Evolutionary conservation across 495 filamentous ascomycete species (phyloP), one percentile per base, ranked within the genome.

Genomic region (Aspergillus indologenus): DNA sequence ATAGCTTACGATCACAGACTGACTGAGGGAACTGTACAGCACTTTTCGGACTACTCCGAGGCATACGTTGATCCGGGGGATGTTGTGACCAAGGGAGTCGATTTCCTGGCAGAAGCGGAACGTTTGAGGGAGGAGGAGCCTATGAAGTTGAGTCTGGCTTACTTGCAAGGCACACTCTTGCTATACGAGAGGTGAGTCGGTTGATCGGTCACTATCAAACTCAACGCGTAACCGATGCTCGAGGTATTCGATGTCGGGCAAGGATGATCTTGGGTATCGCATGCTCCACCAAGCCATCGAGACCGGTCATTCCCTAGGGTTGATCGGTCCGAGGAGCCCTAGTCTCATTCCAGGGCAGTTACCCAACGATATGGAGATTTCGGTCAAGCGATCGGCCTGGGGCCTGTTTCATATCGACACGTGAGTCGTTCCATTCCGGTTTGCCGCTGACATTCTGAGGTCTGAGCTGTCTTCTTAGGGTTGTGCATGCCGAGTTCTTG

Each of bases 331-430:
- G 7, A 66, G 64, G 23, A 65, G 61, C 1, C 61, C 64, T 3
- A 51, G 53, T 15, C 51, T 71, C 11, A 60, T 45, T 0, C 58
- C 66, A 14, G 61, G 57, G 14, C 65, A 66, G 15, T 40, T 71
- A 5, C 68, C 71, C 0, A 44, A 65, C 11, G 75, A 76, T 45
- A 78, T 74, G 70, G 66, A 72, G 45, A 56, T 58, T 7, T 78
- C 73, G 2, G 50, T 71, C 42, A 65, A 64, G 53, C 62, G 71
- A 53, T 76, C 73, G 18, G 73, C 72, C 5, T 78, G 75, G 77
- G 77, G 77, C 0, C 53, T 79, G 19, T 78, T 77, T 50, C 72
- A 78, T 48, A 70, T 78, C 44, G 77, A 79, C 45, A 77, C 77
- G 76, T 77, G 59, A 48, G 75, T 61, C 29, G 19, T 18, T 20